Percentiles rank a stretch among this genome's conserved stretches.
Evolutionary conservation across 139 green algal genomes (phyloP).

Genomic region (Protoeuglena noctilucae): DNA sequence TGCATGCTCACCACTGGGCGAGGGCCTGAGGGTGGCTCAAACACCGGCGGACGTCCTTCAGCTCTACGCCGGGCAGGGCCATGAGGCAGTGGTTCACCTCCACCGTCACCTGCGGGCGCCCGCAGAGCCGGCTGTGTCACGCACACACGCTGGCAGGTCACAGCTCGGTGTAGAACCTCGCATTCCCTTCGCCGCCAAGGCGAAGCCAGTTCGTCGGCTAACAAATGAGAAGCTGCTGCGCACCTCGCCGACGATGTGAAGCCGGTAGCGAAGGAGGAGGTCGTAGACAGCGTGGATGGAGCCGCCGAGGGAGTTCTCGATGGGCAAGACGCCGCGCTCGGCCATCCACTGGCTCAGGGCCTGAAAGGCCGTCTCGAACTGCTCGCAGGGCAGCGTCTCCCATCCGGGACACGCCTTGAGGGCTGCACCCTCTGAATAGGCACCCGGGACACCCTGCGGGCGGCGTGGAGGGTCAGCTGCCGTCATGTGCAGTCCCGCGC

Average conservation of each 20-base stretch:
- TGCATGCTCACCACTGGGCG: constrained; percentile 57
- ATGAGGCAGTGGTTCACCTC: constrained; percentile 89
- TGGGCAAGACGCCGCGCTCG: constrained; percentile 52
- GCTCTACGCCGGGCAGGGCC: constrained; percentile 62
- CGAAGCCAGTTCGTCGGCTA: no score
- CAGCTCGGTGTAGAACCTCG: no score
- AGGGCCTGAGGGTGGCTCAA: constrained; percentile 83
- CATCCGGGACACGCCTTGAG: constrained; percentile 55
- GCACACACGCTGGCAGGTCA: no score
- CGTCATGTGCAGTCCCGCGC: no score
- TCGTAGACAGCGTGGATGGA: constrained; percentile 78
- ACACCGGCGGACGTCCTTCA: constrained; percentile 59
- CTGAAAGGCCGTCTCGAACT: constrained; percentile 92
- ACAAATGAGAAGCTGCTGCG: constrained; percentile 3
- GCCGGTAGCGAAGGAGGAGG: constrained; percentile 61
- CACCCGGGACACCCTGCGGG: constrained; percentile 84
- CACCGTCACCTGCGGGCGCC: constrained; percentile 20
- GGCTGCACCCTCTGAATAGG: constrained; percentile 84
- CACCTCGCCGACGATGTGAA: constrained; percentile 81
- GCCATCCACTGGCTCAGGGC: constrained; percentile 39
- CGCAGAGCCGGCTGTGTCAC: constrained; percentile 3
- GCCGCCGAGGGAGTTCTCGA: constrained; percentile 71
- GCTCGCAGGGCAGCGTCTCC: constrained; percentile 70
- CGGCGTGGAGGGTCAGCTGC: no score
- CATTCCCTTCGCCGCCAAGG: no score